Conservation (phyloP, 495 filamentous ascomycete species). For the Penicillium robsamsonii region DNA sequence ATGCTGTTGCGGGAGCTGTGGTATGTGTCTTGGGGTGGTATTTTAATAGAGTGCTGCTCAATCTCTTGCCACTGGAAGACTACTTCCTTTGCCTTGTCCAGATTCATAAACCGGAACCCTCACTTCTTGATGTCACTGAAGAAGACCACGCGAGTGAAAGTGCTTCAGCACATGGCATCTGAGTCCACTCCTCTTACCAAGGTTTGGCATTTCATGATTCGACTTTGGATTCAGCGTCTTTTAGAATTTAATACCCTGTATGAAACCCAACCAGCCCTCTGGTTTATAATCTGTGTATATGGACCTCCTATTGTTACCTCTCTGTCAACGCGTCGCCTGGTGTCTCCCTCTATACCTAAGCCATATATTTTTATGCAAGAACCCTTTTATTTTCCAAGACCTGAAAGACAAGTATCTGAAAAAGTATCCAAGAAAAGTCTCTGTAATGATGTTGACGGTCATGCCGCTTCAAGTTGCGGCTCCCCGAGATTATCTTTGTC, state of each 20-base stretch:
- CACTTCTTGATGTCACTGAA: slow-evolving; percentile 13
- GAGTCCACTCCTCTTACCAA: background rate
- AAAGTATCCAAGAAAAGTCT: too few relatives aligned
- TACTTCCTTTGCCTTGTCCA: slow-evolving; percentile 61
- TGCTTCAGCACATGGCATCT: slow-evolving; percentile 9
- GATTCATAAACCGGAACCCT: slow-evolving; percentile 57
- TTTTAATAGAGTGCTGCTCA: slow-evolving; percentile 58
- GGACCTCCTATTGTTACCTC: background rate
- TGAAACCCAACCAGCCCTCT: background rate
- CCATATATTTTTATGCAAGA: background rate
- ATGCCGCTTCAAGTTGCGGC: too few relatives aligned
- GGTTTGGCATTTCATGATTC: background rate
- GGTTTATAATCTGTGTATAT: slow-evolving; percentile 1
- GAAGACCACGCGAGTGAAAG: slow-evolving; percentile 23
- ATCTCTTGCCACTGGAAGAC: slow-evolving; percentile 62
- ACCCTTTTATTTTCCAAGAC: background rate
- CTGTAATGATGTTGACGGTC: too few relatives aligned
- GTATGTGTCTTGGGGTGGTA: slow-evolving; percentile 58
- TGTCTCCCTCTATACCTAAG: background rate
- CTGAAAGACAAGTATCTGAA: background rate
- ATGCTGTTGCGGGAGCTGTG: slow-evolving; percentile 63
- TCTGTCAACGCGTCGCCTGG: background rate
- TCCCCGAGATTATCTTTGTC: too few relatives aligned
- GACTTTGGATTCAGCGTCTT: background rate
- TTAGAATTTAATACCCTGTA: slow-evolving; percentile 20